Evolutionary conservation across 495 filamentous ascomycete genomes (phyloP), one percentile per base, ranked within the genome.

Genomic region (Pseudotulostoma volvatum): DNA sequence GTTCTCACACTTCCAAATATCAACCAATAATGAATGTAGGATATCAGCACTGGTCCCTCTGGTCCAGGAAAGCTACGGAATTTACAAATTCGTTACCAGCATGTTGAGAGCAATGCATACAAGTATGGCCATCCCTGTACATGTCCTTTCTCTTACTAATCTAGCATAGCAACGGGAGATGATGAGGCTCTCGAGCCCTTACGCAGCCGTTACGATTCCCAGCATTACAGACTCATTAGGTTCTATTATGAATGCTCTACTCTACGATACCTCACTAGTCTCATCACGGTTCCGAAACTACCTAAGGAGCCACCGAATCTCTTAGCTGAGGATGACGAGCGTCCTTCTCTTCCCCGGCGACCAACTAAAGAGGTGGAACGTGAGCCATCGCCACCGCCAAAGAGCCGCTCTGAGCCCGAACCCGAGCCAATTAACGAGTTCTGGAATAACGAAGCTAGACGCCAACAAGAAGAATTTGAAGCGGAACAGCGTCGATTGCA

Each of bases 171-270:
- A 23, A 93, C 90, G 16, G 87, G 92, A 33, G 90, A 96, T 48
- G 80, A 90, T 47, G 90, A 94, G 46, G 92, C 88, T n/a, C 67
- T 97, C 14, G 81, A 85, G 44, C 90, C 87, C 1, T 70, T 97
- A 1, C 75, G 88, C 34, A 69, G 72, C 39, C 71, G 87, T 47
- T 97, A 96, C 49, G 79, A 96, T 56, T 82, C 86, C 17, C 92
- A 96, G 48, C 90, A 96, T 56, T 81, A 95, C 60, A 81, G 90
- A 17, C 71, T 97, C 13, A 80, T 94, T 47, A 87, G 90, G 46
- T 97, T 94, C 61, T 97, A 96, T 61, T 96, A 94, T 57, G 90
- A 97, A 61, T 97, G 90, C 61, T 95, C 88, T 3, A 96, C 94
- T 56, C 63, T 97, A 41, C 79, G 88, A 39, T 97, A 97, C 52